Evolutionary conservation across 805 yeast species (phyloP).

Genomic region (Wickerhamomyces hampshirensis): DNA sequence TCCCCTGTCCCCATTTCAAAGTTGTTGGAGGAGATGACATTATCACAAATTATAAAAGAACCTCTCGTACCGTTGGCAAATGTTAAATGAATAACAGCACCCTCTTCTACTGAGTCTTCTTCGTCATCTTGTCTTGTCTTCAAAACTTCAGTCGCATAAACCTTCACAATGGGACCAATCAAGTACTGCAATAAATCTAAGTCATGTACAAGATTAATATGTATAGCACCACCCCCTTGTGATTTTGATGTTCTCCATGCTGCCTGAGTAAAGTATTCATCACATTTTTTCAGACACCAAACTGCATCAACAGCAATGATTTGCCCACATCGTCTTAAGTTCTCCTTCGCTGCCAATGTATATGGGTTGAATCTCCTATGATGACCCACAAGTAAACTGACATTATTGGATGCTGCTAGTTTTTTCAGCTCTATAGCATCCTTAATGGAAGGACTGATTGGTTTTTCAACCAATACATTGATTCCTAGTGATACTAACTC

Average conservation of each 20-base stretch:
- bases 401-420: constrained; percentile 5
- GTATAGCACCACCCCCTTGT: constrained; percentile 18
- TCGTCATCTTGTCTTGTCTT: constrained; percentile 10
- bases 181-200: constrained; percentile 17
- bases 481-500: constrained; percentile 8
- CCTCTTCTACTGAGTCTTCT: constrained; percentile 17
- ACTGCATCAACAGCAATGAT: constrained; percentile 19
- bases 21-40: constrained; percentile 17
- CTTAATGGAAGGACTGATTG: constrained; percentile 13
- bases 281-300: constrained; percentile 18
- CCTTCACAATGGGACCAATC: constrained; percentile 14
- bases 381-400: constrained; percentile 17
- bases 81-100: constrained; percentile 15
- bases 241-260: constrained; percentile 14
- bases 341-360: constrained; percentile 16
- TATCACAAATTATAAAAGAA: constrained; percentile 16
- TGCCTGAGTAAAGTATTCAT: constrained; percentile 14
- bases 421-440: constrained; percentile 13
- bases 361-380: constrained; percentile 21
- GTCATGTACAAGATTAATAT: constrained; percentile 18
- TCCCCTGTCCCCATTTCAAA: constrained; percentile 22
- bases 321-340: constrained; percentile 11
- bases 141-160: constrained; percentile 13
- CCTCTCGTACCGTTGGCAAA: constrained; percentile 16
- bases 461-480: constrained; percentile 17